These are phyloP conservation scores for Porcisia hertigi DNA, from an alignment of 208 protist genomes.

Conservation along the genomic window DNA sequence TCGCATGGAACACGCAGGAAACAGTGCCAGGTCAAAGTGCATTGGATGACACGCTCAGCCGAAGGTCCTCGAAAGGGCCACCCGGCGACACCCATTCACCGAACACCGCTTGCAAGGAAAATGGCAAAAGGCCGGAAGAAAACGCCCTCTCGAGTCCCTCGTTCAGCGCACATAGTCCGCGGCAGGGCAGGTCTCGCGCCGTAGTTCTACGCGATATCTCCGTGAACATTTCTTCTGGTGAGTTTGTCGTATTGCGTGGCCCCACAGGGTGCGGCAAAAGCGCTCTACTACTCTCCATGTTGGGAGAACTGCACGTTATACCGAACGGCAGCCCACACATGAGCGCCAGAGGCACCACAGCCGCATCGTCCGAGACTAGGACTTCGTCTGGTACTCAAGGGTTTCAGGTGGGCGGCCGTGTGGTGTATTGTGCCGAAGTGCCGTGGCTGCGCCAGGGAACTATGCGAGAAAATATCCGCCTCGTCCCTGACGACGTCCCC, in stretches of 20 bases:
- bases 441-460: slow-evolving; percentile 92
- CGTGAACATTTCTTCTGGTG: slow-evolving; percentile 56
- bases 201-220: slow-evolving; percentile 58
- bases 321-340: slow-evolving; percentile 1
- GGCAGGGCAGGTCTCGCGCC: slow-evolving; percentile 14
- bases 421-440: slow-evolving; percentile 85
- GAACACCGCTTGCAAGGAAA: not conserved
- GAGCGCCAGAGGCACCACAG: not conserved
- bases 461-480: slow-evolving; percentile 94
- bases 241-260: slow-evolving; percentile 83
- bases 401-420: slow-evolving; percentile 58
- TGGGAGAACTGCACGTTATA: slow-evolving; percentile 70
- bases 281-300: slow-evolving; percentile 74
- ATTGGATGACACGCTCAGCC: not conserved
- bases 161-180: slow-evolving; percentile 10
- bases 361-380: not conserved
- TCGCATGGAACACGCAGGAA: slow-evolving; percentile 29
- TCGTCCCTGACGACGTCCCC: slow-evolving; percentile 41
- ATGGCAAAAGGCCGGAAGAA: not conserved
- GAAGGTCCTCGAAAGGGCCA: not conserved
- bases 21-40: slow-evolving; percentile 12
- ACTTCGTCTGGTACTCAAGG: slow-evolving; percentile 10
- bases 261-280: slow-evolving; percentile 83
- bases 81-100: too few species aligned
- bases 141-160: not conserved